Evolutionary conservation across 2,329 filamentous ascomycete species (phyloP).

Genomic region (Coleophoma cylindrospora): DNA sequence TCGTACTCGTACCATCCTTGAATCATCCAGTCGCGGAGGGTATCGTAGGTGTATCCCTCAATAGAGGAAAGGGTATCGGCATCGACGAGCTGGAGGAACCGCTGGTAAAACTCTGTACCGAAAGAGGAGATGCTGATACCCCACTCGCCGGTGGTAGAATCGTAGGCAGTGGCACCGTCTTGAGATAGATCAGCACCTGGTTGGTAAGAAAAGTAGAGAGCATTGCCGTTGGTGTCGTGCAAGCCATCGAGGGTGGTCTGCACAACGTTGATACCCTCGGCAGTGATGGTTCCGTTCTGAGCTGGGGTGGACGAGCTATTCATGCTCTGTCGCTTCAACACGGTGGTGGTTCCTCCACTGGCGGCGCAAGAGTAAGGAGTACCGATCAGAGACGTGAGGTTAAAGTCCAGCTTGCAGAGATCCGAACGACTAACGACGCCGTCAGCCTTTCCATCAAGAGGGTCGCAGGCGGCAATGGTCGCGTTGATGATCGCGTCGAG

Average conservation of each 20-base stretch:
- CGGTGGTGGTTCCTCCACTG: conserved; percentile 10
- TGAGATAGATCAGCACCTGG: conserved; percentile 17
- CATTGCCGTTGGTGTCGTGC: conserved; percentile 26
- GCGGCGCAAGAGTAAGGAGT: conserved; percentile 35
- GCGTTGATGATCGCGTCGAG: conserved; percentile 1
- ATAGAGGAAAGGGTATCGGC: conserved; percentile 29
- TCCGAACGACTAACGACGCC: conserved; percentile 31
- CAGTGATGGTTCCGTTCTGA: conserved; percentile 19
- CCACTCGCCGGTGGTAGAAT: conserved; percentile 26
- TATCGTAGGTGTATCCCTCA: conserved; percentile 47
- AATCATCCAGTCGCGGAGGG: conserved; percentile 46
- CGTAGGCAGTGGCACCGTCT: conserved; percentile 26
- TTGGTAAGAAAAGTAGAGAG: conserved; percentile 29
- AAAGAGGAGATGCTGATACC: conserved; percentile 25
- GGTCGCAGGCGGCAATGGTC: conserved; percentile 4
- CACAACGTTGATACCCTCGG: conserved; percentile 28
- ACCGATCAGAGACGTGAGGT: conserved; percentile 39
- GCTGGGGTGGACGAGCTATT: background rate
- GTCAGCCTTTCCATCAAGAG: conserved; percentile 4
- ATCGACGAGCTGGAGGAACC: conserved; percentile 29
- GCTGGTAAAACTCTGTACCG: conserved; percentile 30
- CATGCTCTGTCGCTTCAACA: background rate
- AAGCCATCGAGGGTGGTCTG: conserved; percentile 28
- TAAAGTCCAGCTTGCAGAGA: conserved; percentile 38
- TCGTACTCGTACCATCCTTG: conserved; percentile 40